phyloP scores from a whole-genome alignment of 2,329 filamentous ascomycete genomes.

The Pezicula carpinea region DNA sequence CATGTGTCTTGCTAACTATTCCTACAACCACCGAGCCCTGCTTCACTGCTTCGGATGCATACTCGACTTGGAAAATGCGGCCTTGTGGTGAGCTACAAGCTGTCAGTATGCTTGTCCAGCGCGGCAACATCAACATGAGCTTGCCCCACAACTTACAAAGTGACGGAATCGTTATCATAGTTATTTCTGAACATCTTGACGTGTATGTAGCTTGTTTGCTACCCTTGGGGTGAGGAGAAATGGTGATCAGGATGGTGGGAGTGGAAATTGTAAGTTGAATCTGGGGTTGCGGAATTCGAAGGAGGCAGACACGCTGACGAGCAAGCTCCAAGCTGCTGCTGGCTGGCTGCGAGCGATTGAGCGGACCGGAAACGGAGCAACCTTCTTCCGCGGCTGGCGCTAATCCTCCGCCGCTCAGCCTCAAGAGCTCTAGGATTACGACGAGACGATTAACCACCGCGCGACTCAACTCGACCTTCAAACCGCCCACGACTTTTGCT shows the following conservation, averaged over 20 bases:
- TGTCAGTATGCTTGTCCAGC: constrained; percentile 18
- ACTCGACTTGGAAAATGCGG: constrained; percentile 99
- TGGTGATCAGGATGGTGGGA: constrained; percentile 5
- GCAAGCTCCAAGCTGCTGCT: neutral
- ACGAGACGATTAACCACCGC: neutral
- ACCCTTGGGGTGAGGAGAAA: neutral
- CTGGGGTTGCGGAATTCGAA: constrained; percentile 4
- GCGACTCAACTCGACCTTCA: neutral
- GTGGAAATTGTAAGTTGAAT: neutral
- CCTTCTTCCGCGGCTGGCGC: no score
- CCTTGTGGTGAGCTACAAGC: constrained; percentile 84
- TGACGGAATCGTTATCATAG: constrained; percentile 99
- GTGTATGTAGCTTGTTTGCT: constrained; percentile 14
- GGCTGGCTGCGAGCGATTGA: no score
- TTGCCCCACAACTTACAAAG: constrained; percentile 67
- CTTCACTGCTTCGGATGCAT: constrained; percentile 97
- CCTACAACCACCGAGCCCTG: constrained; percentile 98
- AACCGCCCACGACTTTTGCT: neutral
- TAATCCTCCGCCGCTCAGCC: neutral
- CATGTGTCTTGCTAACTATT: constrained; percentile 96
- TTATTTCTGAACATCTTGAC: constrained; percentile 96
- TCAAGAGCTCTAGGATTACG: neutral
- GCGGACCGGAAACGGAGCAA: no score
- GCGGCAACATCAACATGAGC: neutral
- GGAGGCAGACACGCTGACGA: constrained; percentile 29